Percentiles rank a stretch among this genome's conserved stretches.
Conservation (phyloP, 2,329 filamentous ascomycete genomes). For the Colletotrichum sp. region DNA sequence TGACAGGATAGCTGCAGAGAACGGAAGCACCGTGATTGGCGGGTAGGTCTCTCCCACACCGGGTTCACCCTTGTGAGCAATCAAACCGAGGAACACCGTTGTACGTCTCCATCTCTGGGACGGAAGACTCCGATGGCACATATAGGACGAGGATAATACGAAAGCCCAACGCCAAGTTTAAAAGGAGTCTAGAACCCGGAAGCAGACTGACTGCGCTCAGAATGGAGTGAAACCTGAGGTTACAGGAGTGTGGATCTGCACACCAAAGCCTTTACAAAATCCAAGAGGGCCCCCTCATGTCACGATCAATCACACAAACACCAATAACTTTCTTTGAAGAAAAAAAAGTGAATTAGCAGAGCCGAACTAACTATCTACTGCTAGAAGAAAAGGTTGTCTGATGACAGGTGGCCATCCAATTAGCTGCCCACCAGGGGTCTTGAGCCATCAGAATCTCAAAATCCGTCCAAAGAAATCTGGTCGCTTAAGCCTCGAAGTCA, state of each 20-base stretch:
- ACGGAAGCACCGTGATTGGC: not conserved
- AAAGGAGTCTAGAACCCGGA: not conserved
- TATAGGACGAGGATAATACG: not conserved
- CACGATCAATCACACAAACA: not conserved
- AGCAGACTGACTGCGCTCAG: not conserved
- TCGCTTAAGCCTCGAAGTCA: not conserved
- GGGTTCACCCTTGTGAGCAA: not conserved
- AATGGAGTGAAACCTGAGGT: not conserved
- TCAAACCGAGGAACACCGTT: not conserved
- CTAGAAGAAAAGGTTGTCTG: not conserved
- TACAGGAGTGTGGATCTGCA: not conserved
- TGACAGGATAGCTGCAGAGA: not conserved
- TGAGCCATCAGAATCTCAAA: not conserved
- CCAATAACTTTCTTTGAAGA: not conserved
- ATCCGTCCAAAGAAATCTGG: not conserved
- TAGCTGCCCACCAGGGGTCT: slow-evolving; percentile 1
- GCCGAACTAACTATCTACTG: not conserved
- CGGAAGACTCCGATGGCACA: not conserved
- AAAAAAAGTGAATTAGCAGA: not conserved
- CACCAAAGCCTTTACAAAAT: not conserved
- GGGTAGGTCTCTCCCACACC: not conserved
- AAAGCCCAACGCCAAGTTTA: not conserved
- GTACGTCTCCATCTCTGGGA: not conserved
- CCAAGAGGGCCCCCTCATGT: not conserved
- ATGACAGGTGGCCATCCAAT: not conserved